Percentiles rank a stretch among this genome's conserved stretches.
These are phyloP conservation scores for Coleophoma eucalyptorum DNA, from an alignment of 2,329 filamentous ascomycete species.

Conservation along the genomic window DNA sequence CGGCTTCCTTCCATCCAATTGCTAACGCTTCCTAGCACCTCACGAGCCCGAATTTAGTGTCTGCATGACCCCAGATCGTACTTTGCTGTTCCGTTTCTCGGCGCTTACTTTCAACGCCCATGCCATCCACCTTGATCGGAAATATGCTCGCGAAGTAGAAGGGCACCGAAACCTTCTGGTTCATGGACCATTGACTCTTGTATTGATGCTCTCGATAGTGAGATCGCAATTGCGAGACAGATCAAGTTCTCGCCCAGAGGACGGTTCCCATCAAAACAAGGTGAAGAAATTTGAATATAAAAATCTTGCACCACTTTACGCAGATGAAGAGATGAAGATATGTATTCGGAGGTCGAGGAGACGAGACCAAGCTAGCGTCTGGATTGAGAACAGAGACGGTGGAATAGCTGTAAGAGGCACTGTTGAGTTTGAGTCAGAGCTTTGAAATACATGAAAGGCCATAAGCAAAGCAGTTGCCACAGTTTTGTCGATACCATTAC, in stretches of 20 bases:
- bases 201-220: conserved; percentile 70
- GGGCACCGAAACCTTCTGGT: conserved; percentile 74
- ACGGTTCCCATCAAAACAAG: conserved; percentile 16
- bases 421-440: too few species aligned
- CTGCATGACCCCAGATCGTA: conserved; percentile 59
- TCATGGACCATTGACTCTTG: conserved; percentile 79
- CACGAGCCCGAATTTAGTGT: conserved; percentile 47
- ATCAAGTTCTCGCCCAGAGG: too few species aligned
- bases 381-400: conserved; percentile 60
- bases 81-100: conserved; percentile 84
- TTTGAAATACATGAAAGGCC: too few species aligned
- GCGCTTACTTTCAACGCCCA: conserved; percentile 92
- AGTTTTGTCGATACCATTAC: too few species aligned
- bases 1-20: neutral
- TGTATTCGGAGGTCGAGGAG: conserved; percentile 52
- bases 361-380: conserved; percentile 46
- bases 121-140: conserved; percentile 77
- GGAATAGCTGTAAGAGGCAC: conserved; percentile 59
- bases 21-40: conserved; percentile 10
- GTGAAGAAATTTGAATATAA: conserved; percentile 67
- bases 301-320: conserved; percentile 80
- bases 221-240: conserved; percentile 37
- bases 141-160: conserved; percentile 67
- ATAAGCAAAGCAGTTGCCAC: too few species aligned
- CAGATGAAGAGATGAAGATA: conserved; percentile 64